Percentiles rank a stretch among this genome's conserved stretches.
Evolutionary conservation across 1,139 yeast species (phyloP).

Genomic region (Sugiyamaella paludigena): DNA sequence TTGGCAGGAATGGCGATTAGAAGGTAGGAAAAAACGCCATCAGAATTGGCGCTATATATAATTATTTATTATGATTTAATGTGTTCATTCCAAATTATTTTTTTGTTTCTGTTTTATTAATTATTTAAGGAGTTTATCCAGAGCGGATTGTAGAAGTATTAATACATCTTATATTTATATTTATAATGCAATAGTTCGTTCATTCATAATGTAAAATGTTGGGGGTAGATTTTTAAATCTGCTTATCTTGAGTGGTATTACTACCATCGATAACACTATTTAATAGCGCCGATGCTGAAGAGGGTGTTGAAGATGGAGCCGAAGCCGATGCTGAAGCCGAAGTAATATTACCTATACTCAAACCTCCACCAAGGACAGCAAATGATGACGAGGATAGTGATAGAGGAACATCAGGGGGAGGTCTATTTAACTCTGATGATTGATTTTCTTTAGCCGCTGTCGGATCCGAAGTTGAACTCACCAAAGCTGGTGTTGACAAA

Average conservation of each 20-base stretch:
- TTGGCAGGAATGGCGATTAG: slow-evolving; percentile 24
- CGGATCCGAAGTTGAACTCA: too few relatives aligned
- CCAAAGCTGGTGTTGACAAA: background rate
- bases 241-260: too few relatives aligned
- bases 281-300: background rate
- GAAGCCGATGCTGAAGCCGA: slow-evolving; percentile 3
- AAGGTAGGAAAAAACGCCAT: slow-evolving; percentile 12
- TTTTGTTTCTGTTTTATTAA: background rate
- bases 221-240: too few relatives aligned
- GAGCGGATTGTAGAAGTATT: slow-evolving; percentile 4
- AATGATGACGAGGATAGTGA: slow-evolving; percentile 2
- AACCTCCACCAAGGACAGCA: background rate
- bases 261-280: too few relatives aligned
- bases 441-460: background rate
- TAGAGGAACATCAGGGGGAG: background rate
- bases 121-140: slow-evolving; percentile 6
- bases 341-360: background rate
- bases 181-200: background rate
- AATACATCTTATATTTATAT: slow-evolving; percentile 6
- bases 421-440: background rate
- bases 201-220: too few relatives aligned
- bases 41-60: slow-evolving; percentile 6
- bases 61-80: slow-evolving; percentile 9
- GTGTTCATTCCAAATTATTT: background rate
- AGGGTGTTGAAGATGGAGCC: background rate